These are phyloP conservation scores for Syncephalis plumigaleata DNA, from an alignment of 371 early-diverging fungal genomes.

Conservation along the genomic window DNA sequence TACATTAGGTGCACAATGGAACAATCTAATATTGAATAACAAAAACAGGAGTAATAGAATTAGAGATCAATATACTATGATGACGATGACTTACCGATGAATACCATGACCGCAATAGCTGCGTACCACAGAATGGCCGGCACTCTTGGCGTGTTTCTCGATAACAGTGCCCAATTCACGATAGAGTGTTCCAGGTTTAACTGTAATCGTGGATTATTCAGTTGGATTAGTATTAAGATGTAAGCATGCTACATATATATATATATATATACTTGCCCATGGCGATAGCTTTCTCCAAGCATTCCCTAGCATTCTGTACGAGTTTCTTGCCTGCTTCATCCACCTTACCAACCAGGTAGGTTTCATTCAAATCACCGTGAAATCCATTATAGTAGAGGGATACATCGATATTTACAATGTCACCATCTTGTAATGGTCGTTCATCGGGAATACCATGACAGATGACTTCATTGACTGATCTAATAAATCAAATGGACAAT, in stretches of 20 bases:
- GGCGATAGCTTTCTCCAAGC: conserved; percentile 76
- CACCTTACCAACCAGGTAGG: conserved; percentile 70
- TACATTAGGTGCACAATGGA: conserved; percentile 76
- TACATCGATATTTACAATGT: conserved; percentile 85
- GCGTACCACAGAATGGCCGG: conserved; percentile 83
- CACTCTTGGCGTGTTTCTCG: conserved; percentile 58
- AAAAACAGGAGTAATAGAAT: neutral
- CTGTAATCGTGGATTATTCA: conserved; percentile 11
- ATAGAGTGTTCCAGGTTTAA: conserved; percentile 81
- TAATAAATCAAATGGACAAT: neutral
- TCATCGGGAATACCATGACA: conserved; percentile 86
- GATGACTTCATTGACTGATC: conserved; percentile 53
- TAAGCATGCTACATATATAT: neutral
- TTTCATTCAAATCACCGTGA: conserved; percentile 84
- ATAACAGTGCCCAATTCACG: conserved; percentile 84
- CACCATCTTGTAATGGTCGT: conserved; percentile 72
- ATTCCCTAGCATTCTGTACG: conserved; percentile 55
- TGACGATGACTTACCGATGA: conserved; percentile 18
- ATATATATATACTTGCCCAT: conserved; percentile 31
- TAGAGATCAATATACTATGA: neutral
- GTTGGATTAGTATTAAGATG: neutral
- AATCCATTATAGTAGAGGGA: conserved; percentile 75
- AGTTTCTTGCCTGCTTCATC: conserved; percentile 52
- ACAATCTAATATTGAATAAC: conserved; percentile 22
- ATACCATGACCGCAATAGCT: conserved; percentile 91